Conservation (phyloP, 2,329 filamentous ascomycete species). For the Aspergillus alliaceus region DNA sequence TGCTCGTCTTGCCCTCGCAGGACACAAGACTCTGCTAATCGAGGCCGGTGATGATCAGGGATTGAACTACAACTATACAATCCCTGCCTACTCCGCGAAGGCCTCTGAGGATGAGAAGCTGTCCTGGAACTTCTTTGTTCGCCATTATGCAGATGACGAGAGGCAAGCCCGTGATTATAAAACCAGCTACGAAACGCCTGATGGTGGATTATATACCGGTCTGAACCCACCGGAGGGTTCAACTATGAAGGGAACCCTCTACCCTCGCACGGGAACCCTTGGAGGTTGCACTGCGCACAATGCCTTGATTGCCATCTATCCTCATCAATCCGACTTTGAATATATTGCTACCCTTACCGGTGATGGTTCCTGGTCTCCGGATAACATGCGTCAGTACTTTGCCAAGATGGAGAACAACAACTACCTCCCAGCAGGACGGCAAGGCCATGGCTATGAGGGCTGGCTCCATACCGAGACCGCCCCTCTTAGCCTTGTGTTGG, state of each 20-base stretch:
- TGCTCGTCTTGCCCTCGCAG: conserved; percentile 34
- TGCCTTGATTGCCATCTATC: conserved; percentile 60
- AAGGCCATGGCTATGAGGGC: conserved; percentile 46
- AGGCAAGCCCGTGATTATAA: conserved; percentile 34
- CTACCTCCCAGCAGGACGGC: conserved; percentile 44
- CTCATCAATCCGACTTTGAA: conserved; percentile 60
- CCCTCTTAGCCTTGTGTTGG: conserved; percentile 50
- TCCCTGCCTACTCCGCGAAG: conserved; percentile 28
- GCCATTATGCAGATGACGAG: conserved; percentile 32
- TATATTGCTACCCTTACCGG: conserved; percentile 59
- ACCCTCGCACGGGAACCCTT: conserved; percentile 57
- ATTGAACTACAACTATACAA: conserved; percentile 26
- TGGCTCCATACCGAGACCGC: conserved; percentile 26
- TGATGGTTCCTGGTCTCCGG: conserved; percentile 58
- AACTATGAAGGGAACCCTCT: conserved; percentile 54
- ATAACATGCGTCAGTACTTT: conserved; percentile 61
- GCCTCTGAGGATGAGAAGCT: conserved; percentile 30
- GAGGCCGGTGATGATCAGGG: conserved; percentile 40
- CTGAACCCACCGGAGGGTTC: conserved; percentile 54
- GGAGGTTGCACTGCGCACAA: conserved; percentile 64
- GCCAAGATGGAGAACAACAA: conserved; percentile 54
- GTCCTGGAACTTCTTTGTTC: conserved; percentile 37
- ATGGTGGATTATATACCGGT: conserved; percentile 55
- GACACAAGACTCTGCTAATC: conserved; percentile 36
- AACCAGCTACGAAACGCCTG: conserved; percentile 43